Conservation (phyloP, 257 asterid genomes). For the Solanum pinnatisectum region DNA sequence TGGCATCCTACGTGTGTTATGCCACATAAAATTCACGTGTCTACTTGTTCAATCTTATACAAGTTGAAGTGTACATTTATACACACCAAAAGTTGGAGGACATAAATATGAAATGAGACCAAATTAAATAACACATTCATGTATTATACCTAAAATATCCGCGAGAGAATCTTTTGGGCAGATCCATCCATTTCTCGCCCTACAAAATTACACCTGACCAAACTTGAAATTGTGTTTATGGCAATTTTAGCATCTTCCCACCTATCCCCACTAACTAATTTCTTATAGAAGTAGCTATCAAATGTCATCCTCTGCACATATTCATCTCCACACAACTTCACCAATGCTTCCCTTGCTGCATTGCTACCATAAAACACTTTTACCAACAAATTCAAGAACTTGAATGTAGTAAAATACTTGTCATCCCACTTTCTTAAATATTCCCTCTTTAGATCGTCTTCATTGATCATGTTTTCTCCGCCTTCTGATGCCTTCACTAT, state of each 20-base stretch:
- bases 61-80: no score
- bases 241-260: constrained; percentile 51
- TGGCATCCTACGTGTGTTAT: no score
- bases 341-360: constrained; percentile 75
- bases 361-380: constrained; percentile 62
- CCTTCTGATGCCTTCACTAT: constrained; percentile 54
- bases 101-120: no score
- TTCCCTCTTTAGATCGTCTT: constrained; percentile 61
- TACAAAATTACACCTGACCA: constrained; percentile 47
- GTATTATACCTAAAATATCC: not conserved
- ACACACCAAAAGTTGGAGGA: no score
- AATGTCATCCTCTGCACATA: constrained; percentile 81
- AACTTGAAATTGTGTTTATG: constrained; percentile 50
- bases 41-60: no score
- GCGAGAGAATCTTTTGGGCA: constrained; percentile 3
- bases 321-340: constrained; percentile 72
- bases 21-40: no score
- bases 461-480: constrained; percentile 46
- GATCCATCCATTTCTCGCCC: constrained; percentile 30
- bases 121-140: no score
- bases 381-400: constrained; percentile 52
- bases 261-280: constrained; percentile 43
- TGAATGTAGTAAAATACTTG: constrained; percentile 51
- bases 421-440: constrained; percentile 75
- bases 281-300: constrained; percentile 74